phyloP scores from a whole-genome alignment of 352 stramenopile species.

The Pythium scleroteichum region DNA sequence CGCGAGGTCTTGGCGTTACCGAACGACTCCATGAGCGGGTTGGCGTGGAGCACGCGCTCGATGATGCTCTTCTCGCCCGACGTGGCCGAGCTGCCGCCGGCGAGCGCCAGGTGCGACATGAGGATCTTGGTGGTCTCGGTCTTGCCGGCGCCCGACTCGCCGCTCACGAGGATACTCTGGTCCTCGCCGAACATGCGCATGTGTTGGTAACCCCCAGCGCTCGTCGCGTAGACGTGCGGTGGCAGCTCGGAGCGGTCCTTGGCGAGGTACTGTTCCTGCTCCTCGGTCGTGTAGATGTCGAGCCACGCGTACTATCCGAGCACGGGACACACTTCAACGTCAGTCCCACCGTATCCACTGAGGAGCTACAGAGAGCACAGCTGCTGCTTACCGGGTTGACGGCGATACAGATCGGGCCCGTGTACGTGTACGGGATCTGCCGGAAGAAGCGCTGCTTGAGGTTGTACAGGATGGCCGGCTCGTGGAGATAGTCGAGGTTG shows the following conservation, averaged over 20 bases:
- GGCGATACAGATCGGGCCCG: constrained; percentile 96
- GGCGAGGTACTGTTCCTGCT: constrained; percentile 79
- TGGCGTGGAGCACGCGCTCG: constrained; percentile 77
- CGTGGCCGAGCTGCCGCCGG: constrained; percentile 27
- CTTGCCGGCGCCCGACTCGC: constrained; percentile 93
- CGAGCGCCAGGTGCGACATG: constrained; percentile 92
- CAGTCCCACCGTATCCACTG: background rate
- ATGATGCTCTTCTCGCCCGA: constrained; percentile 73
- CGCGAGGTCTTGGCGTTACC: constrained; percentile 96
- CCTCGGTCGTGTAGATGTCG: constrained; percentile 85
- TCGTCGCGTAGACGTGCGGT: constrained; percentile 84
- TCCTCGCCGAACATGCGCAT: constrained; percentile 83
- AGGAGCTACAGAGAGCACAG: constrained; percentile 1
- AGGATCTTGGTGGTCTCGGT: constrained; percentile 97
- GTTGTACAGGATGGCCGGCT: constrained; percentile 92
- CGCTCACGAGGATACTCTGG: constrained; percentile 80
- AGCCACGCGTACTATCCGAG: constrained; percentile 86
- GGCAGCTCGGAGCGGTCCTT: constrained; percentile 69
- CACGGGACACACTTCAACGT: background rate
- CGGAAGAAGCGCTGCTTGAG: constrained; percentile 86
- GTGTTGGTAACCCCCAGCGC: constrained; percentile 75
- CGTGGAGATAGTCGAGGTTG: constrained; percentile 90
- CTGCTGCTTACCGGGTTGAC: constrained; percentile 96
- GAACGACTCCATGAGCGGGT: constrained; percentile 93
- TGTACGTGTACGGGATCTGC: constrained; percentile 95